A percentile compares a stretch with the other conserved stretches of the same genome.
Conservation (phyloP, 495 filamentous ascomycete genomes). For the Penicillium roqueforti region DNA sequence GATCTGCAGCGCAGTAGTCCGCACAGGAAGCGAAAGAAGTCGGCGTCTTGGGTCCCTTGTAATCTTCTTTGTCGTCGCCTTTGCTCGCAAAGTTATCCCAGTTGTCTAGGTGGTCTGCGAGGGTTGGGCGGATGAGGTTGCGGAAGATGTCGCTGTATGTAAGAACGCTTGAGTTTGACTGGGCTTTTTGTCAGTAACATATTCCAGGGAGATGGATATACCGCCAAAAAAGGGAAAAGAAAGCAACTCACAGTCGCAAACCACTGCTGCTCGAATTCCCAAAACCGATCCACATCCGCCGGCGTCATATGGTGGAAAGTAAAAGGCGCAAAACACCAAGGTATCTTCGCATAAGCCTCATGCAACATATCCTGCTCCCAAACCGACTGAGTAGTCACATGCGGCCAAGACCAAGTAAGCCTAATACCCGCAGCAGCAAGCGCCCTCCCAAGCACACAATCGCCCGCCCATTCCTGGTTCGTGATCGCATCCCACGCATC, state of each 20-base stretch:
- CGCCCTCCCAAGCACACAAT: constrained; percentile 45
- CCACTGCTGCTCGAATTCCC: constrained; percentile 41
- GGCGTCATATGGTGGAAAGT: constrained; percentile 48
- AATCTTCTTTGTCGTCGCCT: constrained; percentile 8
- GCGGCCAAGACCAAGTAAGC: constrained; percentile 37
- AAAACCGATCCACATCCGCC: constrained; percentile 35
- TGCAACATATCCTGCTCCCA: constrained; percentile 41
- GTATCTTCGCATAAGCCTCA: constrained; percentile 27
- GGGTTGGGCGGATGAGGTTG: constrained; percentile 19
- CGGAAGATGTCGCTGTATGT: constrained; percentile 26
- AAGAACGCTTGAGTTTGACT: constrained; percentile 16
- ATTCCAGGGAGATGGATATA: background rate
- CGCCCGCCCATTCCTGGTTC: constrained; percentile 35
- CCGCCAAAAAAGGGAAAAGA: background rate
- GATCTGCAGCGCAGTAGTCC: constrained; percentile 28
- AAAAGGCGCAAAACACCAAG: constrained; percentile 49
- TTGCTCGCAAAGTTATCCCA: constrained; percentile 30
- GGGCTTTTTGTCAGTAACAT: background rate
- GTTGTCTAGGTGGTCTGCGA: constrained; percentile 15
- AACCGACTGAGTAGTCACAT: constrained; percentile 28
- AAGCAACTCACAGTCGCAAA: constrained; percentile 18
- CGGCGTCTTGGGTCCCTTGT: constrained; percentile 9
- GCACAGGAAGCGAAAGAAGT: constrained; percentile 33
- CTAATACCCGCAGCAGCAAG: constrained; percentile 32
- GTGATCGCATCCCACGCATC: constrained; percentile 32